A percentile compares a stretch with the other conserved stretches of the same genome.
phyloP scores from a whole-genome alignment of 176 grass and related monocot species.

The Hsuehochloa calcarea region DNA sequence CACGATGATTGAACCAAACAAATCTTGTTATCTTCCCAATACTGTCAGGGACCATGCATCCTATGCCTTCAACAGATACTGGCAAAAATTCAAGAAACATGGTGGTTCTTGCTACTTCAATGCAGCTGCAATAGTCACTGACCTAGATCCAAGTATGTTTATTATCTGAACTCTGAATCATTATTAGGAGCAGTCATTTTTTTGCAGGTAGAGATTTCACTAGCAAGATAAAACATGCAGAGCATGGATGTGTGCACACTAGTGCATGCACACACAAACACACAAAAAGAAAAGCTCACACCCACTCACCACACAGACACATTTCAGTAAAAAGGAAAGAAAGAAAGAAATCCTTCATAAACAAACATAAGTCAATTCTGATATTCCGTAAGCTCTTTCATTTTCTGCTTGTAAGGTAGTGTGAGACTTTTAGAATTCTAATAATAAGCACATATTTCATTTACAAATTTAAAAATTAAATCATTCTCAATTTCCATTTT shows the following conservation, averaged over 20 bases:
- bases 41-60: constrained; percentile 56
- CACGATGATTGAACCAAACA: constrained; percentile 49
- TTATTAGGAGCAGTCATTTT: not conserved
- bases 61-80: constrained; percentile 63
- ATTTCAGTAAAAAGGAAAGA: not conserved
- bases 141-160: constrained; percentile 57
- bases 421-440: not conserved
- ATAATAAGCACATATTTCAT: not conserved
- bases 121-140: constrained; percentile 53
- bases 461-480: not conserved
- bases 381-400: not conserved
- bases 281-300: too few relatives aligned
- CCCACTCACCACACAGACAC: not conserved
- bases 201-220: constrained; percentile 24
- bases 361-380: not conserved
- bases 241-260: not conserved
- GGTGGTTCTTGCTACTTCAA: constrained; percentile 66
- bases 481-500: not conserved
- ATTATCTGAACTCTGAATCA: not conserved
- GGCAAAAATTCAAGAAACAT: constrained; percentile 69
- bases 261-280: not conserved
- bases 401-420: not conserved
- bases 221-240: constrained; percentile 11
- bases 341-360: not conserved
- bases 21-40: constrained; percentile 62